Percentiles rank a stretch among this genome's conserved stretches.
Conservation (phyloP, 345 rosid genomes). For the Salix koriyanagi region DNA sequence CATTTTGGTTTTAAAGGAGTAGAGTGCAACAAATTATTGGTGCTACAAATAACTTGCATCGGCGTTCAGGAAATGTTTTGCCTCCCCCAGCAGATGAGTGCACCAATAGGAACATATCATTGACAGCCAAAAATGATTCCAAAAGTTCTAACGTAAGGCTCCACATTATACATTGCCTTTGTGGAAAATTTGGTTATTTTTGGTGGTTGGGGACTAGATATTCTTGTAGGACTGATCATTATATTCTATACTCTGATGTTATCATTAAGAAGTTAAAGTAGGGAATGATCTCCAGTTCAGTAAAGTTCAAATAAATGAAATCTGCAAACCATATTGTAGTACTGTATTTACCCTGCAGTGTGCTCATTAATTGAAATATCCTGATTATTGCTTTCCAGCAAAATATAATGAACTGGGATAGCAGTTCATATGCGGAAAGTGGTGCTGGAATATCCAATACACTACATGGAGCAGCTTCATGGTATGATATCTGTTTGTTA, state of each 20-base stretch:
- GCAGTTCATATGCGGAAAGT: conserved; percentile 6
- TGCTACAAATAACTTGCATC: conserved; percentile 21
- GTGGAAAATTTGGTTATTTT: background rate
- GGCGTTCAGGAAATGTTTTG: conserved; percentile 24
- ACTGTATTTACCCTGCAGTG: background rate
- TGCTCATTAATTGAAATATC: background rate
- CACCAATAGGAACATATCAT: conserved; percentile 7
- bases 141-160: background rate
- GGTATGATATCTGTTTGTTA: conserved; percentile 15
- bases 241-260: background rate
- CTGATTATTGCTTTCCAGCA: background rate
- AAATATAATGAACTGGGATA: conserved; percentile 3
- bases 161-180: too few relatives aligned
- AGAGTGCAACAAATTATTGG: conserved; percentile 24
- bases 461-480: conserved; percentile 22
- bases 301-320: too few relatives aligned
- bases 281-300: background rate
- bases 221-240: background rate
- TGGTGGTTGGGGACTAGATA: background rate
- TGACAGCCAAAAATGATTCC: conserved; percentile 6
- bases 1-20: conserved; percentile 22
- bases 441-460: conserved; percentile 8
- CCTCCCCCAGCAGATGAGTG: conserved; percentile 24
- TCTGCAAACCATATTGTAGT: too few relatives aligned
- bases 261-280: background rate